Percentiles rank a stretch among this genome's conserved stretches.
phyloP scores from a whole-genome alignment of 1,284 basidiomycete genomes.

The Anthracocystis walkeri region DNA sequence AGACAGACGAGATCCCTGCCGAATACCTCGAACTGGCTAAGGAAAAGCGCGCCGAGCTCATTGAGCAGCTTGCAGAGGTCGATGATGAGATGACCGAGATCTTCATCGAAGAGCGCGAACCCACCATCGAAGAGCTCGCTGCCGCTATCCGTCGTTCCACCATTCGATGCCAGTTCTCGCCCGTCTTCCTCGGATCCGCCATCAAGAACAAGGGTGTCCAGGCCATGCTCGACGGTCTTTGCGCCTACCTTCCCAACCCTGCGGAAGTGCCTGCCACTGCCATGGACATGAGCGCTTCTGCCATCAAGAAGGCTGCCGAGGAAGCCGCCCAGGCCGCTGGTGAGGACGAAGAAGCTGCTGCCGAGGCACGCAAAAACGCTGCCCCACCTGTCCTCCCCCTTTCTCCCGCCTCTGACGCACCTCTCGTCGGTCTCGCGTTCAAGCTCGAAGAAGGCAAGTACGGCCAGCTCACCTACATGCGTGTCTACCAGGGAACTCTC shows the following conservation, averaged over 20 bases:
- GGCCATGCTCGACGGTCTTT: conserved; percentile 92
- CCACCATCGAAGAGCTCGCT: conserved; percentile 76
- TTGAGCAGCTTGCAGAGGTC: conserved; percentile 94
- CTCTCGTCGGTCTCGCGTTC: conserved; percentile 94
- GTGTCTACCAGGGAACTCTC: conserved; percentile 96
- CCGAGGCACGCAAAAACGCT: conserved; percentile 56
- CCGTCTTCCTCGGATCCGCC: conserved; percentile 96
- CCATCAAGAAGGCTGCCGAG: conserved; percentile 57
- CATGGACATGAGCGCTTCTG: conserved; percentile 80
- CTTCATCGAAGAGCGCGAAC: conserved; percentile 78
- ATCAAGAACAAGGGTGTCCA: conserved; percentile 98
- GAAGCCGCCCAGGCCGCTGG: conserved; percentile 53
- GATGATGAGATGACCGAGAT: conserved; percentile 94
- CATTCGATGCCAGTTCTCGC: conserved; percentile 87
- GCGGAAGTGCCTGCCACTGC: conserved; percentile 83
- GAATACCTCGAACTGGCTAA: conserved; percentile 72
- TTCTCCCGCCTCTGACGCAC: conserved; percentile 74
- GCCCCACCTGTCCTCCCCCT: conserved; percentile 57
- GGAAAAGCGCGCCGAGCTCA: conserved; percentile 77
- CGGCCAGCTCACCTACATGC: conserved; percentile 97
- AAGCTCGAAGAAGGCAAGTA: conserved; percentile 98
- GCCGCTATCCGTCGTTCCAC: conserved; percentile 89
- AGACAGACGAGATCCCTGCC: conserved; percentile 88
- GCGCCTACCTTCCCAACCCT: conserved; percentile 93
- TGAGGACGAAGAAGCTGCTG: conserved; percentile 52